Evolutionary conservation across 2,329 filamentous ascomycete genomes (phyloP).

Genomic region (Colletotrichum orbiculare): DNA sequence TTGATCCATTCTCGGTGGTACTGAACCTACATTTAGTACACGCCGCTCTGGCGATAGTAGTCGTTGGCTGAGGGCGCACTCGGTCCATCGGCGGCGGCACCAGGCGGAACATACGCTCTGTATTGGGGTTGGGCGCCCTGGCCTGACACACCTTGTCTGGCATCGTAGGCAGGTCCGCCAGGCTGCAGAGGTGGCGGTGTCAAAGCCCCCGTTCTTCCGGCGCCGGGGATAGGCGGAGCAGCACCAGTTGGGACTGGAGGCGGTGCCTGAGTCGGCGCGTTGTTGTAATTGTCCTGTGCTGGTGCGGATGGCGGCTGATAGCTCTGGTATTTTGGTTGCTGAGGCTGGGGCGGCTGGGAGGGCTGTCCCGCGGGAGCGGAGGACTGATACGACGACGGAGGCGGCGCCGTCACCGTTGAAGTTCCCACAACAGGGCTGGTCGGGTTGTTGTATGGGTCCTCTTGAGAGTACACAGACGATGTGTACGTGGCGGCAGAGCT

Average conservation of each 20-base stretch:
- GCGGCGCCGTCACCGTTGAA: conserved; percentile 44
- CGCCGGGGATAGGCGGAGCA: conserved; percentile 53
- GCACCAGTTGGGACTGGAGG: conserved; percentile 49
- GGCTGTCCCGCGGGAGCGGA: conserved; percentile 39
- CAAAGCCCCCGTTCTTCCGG: conserved; percentile 37
- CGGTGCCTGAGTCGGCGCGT: conserved; percentile 40
- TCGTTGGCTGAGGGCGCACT: conserved; percentile 65
- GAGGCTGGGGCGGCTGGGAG: conserved; percentile 44
- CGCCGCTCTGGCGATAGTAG: conserved; percentile 63
- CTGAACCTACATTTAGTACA: conserved; percentile 38
- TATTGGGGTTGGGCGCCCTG: conserved; percentile 63
- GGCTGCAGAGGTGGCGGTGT: conserved; percentile 57
- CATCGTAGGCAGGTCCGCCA: conserved; percentile 58
- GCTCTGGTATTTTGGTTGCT: conserved; percentile 53
- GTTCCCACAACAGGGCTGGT: conserved; percentile 43
- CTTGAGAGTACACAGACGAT: conserved; percentile 60
- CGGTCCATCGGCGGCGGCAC: conserved; percentile 49
- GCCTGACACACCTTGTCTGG: conserved; percentile 62
- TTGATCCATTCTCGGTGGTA: not conserved
- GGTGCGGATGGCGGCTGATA: conserved; percentile 51
- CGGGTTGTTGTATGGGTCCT: conserved; percentile 61
- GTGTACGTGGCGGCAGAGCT: conserved; percentile 56
- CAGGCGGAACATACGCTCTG: conserved; percentile 68
- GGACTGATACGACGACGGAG: conserved; percentile 36
- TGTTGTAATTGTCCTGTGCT: conserved; percentile 45